Percentiles rank a stretch among this genome's conserved stretches.
Conservation (phyloP, 1,139 yeast species). For the Blastobotrys malaysiensis region DNA sequence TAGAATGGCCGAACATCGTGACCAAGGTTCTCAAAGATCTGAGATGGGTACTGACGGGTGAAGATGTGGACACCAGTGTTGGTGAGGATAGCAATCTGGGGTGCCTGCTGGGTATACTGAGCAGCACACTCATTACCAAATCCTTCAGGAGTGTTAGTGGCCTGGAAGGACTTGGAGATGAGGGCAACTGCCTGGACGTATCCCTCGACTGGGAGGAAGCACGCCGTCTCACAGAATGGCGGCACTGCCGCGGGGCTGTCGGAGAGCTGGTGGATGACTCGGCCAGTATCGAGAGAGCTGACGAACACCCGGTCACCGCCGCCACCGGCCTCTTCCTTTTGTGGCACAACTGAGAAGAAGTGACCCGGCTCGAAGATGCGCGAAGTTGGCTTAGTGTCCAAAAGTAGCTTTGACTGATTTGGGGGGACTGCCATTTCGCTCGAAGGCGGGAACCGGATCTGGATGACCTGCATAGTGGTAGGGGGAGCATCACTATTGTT, state of each 20-base stretch:
- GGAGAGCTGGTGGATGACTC: conserved; percentile 51
- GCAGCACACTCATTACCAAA: conserved; percentile 80
- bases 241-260: conserved; percentile 26
- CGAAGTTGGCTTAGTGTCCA: conserved; percentile 37
- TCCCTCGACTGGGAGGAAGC: conserved; percentile 58
- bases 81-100: conserved; percentile 74
- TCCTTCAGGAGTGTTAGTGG: conserved; percentile 69
- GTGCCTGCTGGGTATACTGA: conserved; percentile 52
- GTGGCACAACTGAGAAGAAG: conserved; percentile 49
- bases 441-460: conserved; percentile 34
- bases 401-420: conserved; percentile 35
- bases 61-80: conserved; percentile 71
- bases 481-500: conserved; percentile 24
- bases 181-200: conserved; percentile 71
- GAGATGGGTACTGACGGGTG: conserved; percentile 73
- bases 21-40: conserved; percentile 61
- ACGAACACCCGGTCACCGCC: conserved; percentile 53
- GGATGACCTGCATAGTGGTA: conserved; percentile 33
- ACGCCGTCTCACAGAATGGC: conserved; percentile 76
- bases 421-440: conserved; percentile 12
- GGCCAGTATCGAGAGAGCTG: conserved; percentile 77
- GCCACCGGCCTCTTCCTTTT: conserved; percentile 24
- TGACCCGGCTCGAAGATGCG: conserved; percentile 78
- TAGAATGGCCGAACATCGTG: conserved; percentile 54
- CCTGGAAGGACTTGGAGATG: conserved; percentile 63